Percentiles rank a stretch among this genome's conserved stretches.
phyloP scores from a whole-genome alignment of 306 rosid genomes.

The Nissolia schottii region DNA sequence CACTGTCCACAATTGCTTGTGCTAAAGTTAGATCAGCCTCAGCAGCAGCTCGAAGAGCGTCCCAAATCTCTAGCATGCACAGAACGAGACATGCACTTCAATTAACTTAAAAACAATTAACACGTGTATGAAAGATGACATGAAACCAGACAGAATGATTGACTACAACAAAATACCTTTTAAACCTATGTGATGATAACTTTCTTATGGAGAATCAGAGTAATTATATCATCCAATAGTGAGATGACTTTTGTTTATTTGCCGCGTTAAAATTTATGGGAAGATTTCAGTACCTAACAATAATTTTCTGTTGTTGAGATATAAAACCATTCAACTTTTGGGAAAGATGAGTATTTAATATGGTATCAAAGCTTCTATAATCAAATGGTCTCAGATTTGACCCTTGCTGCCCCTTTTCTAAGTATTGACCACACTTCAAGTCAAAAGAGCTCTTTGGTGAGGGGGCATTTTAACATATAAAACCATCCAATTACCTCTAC shows the following conservation, averaged over 20 bases:
- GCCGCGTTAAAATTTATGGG: background rate
- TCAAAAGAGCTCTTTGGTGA: too few species aligned
- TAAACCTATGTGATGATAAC: background rate
- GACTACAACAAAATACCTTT: background rate
- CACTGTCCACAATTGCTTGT: constrained; percentile 93
- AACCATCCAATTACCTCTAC: too few species aligned
- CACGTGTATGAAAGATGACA: background rate
- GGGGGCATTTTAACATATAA: too few species aligned
- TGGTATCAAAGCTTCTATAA: too few species aligned
- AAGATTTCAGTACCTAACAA: background rate
- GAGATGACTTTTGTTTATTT: background rate
- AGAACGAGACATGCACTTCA: constrained; percentile 28
- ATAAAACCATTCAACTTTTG: too few species aligned
- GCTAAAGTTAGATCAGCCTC: constrained; percentile 88
- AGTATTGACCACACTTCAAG: too few species aligned
- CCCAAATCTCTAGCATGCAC: constrained; percentile 84
- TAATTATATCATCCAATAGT: background rate
- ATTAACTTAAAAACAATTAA: constrained; percentile 4
- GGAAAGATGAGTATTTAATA: too few species aligned
- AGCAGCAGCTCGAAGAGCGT: constrained; percentile 96
- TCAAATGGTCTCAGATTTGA: too few species aligned
- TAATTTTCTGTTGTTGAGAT: too few species aligned
- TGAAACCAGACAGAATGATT: constrained; percentile 5
- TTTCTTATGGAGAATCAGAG: background rate
- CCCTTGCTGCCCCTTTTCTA: too few species aligned